Evolutionary conservation across 1,139 yeast genomes (phyloP).

Genomic region (Suhomyces bokatorum): DNA sequence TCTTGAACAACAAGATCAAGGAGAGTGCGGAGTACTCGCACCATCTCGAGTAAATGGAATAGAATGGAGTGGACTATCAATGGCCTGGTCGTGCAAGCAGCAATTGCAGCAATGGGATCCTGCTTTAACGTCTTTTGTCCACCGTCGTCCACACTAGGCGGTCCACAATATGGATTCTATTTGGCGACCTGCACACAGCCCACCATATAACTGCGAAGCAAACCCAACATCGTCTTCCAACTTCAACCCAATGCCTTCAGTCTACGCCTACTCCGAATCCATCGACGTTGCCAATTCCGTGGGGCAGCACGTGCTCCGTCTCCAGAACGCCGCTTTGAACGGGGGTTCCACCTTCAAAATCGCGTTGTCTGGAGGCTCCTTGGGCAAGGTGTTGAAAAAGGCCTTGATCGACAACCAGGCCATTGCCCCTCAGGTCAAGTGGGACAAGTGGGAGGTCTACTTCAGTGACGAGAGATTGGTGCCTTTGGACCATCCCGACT

Average conservation of each 20-base stretch:
- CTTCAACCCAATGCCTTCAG: constrained; percentile 28
- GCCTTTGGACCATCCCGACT: constrained; percentile 75
- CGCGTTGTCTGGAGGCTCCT: constrained; percentile 90
- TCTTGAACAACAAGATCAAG: constrained; percentile 73
- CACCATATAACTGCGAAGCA: constrained; percentile 1
- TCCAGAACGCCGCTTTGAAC: constrained; percentile 55
- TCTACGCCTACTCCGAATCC: constrained; percentile 56
- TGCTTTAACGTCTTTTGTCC: too few species aligned
- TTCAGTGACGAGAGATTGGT: constrained; percentile 97
- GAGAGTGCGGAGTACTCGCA: constrained; percentile 75
- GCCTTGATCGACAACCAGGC: constrained; percentile 64
- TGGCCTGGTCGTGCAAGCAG: background rate
- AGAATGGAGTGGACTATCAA: constrained; percentile 3
- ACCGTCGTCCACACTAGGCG: too few species aligned
- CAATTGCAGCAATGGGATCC: background rate
- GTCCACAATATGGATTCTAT: background rate
- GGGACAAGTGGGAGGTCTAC: constrained; percentile 88
- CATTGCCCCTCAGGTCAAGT: constrained; percentile 49
- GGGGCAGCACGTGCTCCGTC: constrained; percentile 52
- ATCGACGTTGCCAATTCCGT: constrained; percentile 58
- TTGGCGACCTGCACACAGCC: background rate
- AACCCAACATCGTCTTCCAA: background rate
- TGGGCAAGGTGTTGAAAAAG: constrained; percentile 70
- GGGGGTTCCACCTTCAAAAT: constrained; percentile 53
- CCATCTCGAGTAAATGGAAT: constrained; percentile 29